Evolutionary conservation across 768 basidiomycete species (phyloP).

Genomic region (Mycena sanguinolenta): DNA sequence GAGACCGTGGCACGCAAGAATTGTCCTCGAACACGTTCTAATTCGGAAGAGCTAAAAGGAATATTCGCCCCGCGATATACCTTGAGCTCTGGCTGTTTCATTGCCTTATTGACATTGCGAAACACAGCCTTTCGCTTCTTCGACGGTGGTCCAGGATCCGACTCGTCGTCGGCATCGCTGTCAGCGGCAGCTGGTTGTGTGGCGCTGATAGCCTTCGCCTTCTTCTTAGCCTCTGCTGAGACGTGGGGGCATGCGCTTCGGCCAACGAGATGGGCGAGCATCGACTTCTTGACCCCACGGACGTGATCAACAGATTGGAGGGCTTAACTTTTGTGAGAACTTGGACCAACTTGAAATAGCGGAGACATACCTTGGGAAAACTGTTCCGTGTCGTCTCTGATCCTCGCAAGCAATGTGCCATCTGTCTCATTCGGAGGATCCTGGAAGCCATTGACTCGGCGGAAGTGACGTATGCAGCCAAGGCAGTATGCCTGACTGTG

Average conservation of each 20-base stretch:
- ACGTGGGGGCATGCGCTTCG: slow-evolving; percentile 35
- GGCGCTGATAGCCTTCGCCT: slow-evolving; percentile 30
- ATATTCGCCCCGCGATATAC: not conserved
- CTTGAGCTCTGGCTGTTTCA: not conserved
- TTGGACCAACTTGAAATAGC: no score
- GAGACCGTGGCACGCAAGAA: slow-evolving; percentile 45
- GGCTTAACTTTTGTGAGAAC: no score
- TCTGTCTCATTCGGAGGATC: no score
- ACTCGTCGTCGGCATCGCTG: slow-evolving; percentile 20
- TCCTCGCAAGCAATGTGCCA: no score
- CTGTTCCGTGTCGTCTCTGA: no score
- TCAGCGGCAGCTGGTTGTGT: slow-evolving; percentile 4
- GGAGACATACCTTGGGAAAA: no score
- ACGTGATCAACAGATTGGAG: no score
- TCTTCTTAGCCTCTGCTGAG: slow-evolving; percentile 31
- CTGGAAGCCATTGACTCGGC: no score
- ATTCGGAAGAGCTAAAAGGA: slow-evolving; percentile 38
- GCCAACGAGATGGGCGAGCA: slow-evolving; percentile 42
- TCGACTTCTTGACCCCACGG: slow-evolving; percentile 36
- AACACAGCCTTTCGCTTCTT: not conserved
- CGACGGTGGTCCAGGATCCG: slow-evolving; percentile 4
- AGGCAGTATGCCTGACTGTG: no score
- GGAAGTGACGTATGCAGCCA: no score
- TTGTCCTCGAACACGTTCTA: slow-evolving; percentile 37
- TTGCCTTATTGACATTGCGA: not conserved